These are phyloP conservation scores for Talaromyces sp. DNA, from an alignment of 2,329 filamentous ascomycete species.

Conservation along the genomic window DNA sequence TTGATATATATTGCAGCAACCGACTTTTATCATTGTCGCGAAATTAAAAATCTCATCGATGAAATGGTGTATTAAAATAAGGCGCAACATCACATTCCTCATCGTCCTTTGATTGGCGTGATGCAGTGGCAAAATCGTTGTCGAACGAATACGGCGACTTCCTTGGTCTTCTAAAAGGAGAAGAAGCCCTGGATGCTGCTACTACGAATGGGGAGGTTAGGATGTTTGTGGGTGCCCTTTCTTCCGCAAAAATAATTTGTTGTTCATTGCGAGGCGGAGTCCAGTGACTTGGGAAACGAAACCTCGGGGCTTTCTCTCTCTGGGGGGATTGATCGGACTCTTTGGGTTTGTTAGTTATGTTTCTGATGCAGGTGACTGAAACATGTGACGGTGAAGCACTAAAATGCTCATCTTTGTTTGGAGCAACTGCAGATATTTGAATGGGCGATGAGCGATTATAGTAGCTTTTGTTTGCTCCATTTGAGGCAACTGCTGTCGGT, in stretches of 20 bases:
- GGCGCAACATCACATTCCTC: neutral
- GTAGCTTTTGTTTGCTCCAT: neutral
- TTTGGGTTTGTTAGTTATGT: neutral
- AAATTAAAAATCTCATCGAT: neutral
- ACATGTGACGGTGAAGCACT: neutral
- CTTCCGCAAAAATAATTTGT: neutral
- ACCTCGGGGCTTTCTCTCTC: neutral
- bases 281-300: constrained; percentile 2
- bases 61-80: constrained; percentile 7
- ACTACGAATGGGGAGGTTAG: neutral
- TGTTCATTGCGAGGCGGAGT: neutral
- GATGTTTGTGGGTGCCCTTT: neutral
- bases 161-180: neutral
- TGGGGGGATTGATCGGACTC: neutral
- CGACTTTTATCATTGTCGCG: neutral
- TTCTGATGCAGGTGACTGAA: neutral
- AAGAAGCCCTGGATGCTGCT: neutral
- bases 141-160: neutral
- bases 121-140: neutral
- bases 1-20: neutral
- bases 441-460: neutral
- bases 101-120: neutral
- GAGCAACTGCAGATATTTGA: neutral
- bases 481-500: neutral
- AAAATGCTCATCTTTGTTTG: neutral